These are phyloP conservation scores for Umbelopsis sp. DNA, from an alignment of 192 early-diverging fungal species.

Conservation along the genomic window DNA sequence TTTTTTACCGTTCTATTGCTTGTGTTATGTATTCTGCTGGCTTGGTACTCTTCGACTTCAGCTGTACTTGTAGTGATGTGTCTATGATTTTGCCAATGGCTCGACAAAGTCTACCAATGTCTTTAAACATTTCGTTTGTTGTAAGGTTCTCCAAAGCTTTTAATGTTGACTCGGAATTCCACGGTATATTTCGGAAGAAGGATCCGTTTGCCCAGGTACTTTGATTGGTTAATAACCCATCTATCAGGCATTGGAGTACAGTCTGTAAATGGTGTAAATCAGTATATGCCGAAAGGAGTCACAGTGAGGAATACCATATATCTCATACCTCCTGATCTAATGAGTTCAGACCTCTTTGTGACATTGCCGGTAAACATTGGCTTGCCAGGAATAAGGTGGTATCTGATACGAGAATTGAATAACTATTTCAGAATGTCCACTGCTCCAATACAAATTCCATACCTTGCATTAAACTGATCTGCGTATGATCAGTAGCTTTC, in stretches of 20 bases:
- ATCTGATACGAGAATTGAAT: not conserved
- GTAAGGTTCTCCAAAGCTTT: not conserved
- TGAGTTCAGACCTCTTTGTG: not conserved
- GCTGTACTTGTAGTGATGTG: not conserved
- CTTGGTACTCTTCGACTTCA: not conserved
- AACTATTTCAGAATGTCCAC: not conserved
- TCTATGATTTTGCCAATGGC: conserved; percentile 27
- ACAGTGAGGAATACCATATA: not conserved
- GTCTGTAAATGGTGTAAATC: not conserved
- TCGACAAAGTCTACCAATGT: conserved; percentile 36
- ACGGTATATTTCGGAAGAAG: not conserved
- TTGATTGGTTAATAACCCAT: conserved; percentile 20
- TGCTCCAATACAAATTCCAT: not conserved
- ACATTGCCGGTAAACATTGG: conserved; percentile 26
- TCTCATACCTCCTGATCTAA: not conserved
- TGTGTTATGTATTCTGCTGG: not conserved
- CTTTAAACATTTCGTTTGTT: conserved; percentile 27
- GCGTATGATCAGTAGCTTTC: not conserved
- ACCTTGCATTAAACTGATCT: conserved; percentile 20
- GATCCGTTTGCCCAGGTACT: conserved; percentile 26
- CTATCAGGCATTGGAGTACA: conserved; percentile 5
- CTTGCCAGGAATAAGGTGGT: conserved; percentile 20
- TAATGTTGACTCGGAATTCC: not conserved
- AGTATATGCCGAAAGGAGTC: not conserved
- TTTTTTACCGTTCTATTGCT: not conserved